These are phyloP conservation scores for Ceratobasidium sp. DNA, from an alignment of 1,284 basidiomycete species.

Conservation along the genomic window DNA sequence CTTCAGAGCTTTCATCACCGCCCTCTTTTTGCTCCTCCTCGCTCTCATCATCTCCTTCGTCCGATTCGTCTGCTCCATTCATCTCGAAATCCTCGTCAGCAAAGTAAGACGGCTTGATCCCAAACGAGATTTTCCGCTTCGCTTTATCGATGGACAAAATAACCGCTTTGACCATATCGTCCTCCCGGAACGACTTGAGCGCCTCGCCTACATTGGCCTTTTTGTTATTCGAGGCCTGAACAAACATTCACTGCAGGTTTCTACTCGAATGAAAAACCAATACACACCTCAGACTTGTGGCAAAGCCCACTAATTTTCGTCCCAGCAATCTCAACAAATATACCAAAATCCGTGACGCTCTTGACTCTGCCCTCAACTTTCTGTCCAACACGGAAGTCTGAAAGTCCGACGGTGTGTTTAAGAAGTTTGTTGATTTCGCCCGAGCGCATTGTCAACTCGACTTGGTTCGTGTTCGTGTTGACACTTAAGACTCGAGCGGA, in stretches of 20 bases:
- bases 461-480: slow-evolving; percentile 75
- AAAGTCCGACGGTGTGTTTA: slow-evolving; percentile 62
- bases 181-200: slow-evolving; percentile 85
- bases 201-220: slow-evolving; percentile 82
- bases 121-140: slow-evolving; percentile 86
- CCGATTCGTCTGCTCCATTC: slow-evolving; percentile 57
- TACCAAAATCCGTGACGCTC: slow-evolving; percentile 87
- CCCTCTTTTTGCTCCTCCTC: slow-evolving; percentile 55
- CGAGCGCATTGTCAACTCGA: slow-evolving; percentile 89
- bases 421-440: slow-evolving; percentile 64
- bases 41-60: slow-evolving; percentile 50
- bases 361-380: slow-evolving; percentile 82
- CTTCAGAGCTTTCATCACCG: slow-evolving; percentile 51
- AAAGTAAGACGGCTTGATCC: slow-evolving; percentile 92
- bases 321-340: slow-evolving; percentile 90
- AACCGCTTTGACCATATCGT: slow-evolving; percentile 86
- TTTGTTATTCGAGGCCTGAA: slow-evolving; percentile 85
- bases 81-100: slow-evolving; percentile 60
- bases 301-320: slow-evolving; percentile 91
- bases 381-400: slow-evolving; percentile 78
- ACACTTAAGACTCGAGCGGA: slow-evolving; percentile 87
- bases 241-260: slow-evolving; percentile 47
- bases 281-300: slow-evolving; percentile 87
- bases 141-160: slow-evolving; percentile 79
- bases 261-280: slow-evolving; percentile 41